A percentile compares a stretch with the other conserved stretches of the same genome.
These are phyloP conservation scores for Papilionanthe hybrid DNA, from an alignment of 116 monocot species.

Conservation along the genomic window DNA sequence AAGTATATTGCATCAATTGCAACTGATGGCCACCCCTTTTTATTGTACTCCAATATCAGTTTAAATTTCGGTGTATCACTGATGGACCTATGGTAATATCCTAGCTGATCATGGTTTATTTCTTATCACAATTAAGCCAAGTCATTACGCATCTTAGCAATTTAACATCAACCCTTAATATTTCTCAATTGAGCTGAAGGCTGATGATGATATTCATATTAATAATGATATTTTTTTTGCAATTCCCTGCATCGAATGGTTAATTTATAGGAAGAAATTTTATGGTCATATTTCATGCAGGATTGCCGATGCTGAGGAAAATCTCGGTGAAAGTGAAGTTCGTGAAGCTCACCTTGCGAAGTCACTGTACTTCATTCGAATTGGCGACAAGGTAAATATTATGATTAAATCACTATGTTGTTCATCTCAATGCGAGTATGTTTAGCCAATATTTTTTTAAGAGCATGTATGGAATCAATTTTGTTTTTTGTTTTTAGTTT, in stretches of 20 bases:
- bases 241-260: neutral
- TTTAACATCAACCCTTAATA: neutral
- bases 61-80: no score
- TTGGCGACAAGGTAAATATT: conserved; percentile 75
- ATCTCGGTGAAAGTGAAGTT: conserved; percentile 95
- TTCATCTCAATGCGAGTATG: neutral
- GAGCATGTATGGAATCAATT: no score
- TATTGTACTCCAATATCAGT: no score
- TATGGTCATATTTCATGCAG: conserved; percentile 6
- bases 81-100: no score
- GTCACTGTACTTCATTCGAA: conserved; percentile 71
- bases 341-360: conserved; percentile 96
- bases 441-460: conserved; percentile 7
- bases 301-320: conserved; percentile 76
- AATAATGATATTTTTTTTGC: neutral
- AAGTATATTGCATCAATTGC: no score
- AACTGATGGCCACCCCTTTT: no score
- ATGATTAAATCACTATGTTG: neutral
- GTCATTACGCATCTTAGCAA: no score
- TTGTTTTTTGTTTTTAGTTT: conserved; percentile 12
- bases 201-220: no score
- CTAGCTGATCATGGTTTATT: no score
- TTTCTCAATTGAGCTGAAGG: neutral
- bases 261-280: neutral
- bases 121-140: no score